A percentile compares a stretch with the other conserved stretches of the same genome.
Conservation (phyloP, 148 eudicot genomes). For the Camellia japonica region DNA sequence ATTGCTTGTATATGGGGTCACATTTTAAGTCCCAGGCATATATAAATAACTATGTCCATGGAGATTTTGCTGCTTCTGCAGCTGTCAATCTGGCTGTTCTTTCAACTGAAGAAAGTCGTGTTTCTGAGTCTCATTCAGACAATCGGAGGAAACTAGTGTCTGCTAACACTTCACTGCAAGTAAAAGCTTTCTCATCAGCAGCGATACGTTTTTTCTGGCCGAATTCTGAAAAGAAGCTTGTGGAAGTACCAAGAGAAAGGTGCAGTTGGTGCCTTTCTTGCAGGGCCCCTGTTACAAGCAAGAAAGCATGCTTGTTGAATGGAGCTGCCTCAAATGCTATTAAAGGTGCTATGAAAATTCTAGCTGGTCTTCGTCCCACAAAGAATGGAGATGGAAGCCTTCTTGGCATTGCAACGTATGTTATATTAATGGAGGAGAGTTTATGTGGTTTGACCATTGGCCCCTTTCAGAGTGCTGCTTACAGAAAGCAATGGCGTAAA, state of each 20-base stretch:
- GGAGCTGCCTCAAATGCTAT: conserved; percentile 83
- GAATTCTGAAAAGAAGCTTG: conserved; percentile 68
- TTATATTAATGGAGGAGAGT: conserved; percentile 82
- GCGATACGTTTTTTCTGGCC: conserved; percentile 95
- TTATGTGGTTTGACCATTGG: conserved; percentile 71
- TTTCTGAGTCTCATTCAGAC: conserved; percentile 45
- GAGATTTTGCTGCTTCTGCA: conserved; percentile 94
- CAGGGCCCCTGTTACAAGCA: conserved; percentile 60
- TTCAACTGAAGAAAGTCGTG: conserved; percentile 63
- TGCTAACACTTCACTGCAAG: conserved; percentile 58
- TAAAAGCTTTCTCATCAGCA: conserved; percentile 77
- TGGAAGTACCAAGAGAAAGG: conserved; percentile 92
- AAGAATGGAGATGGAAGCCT: conserved; percentile 69
- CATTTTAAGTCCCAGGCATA: conserved; percentile 64
- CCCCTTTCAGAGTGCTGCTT: conserved; percentile 53
- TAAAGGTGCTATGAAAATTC: conserved; percentile 64
- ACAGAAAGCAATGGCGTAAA: conserved; percentile 73
- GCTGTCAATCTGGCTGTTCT: conserved; percentile 68
- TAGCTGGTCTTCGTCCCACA: conserved; percentile 44
- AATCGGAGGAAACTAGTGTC: conserved; percentile 56
- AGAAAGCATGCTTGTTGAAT: conserved; percentile 85
- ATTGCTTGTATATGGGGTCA: conserved; percentile 61
- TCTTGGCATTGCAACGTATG: conserved; percentile 58
- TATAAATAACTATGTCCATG: conserved; percentile 73
- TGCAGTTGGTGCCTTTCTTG: conserved; percentile 95